Evolutionary conservation across 192 early-diverging fungal genomes (phyloP).

Genomic region (Lunasporangiospora selenospora): DNA sequence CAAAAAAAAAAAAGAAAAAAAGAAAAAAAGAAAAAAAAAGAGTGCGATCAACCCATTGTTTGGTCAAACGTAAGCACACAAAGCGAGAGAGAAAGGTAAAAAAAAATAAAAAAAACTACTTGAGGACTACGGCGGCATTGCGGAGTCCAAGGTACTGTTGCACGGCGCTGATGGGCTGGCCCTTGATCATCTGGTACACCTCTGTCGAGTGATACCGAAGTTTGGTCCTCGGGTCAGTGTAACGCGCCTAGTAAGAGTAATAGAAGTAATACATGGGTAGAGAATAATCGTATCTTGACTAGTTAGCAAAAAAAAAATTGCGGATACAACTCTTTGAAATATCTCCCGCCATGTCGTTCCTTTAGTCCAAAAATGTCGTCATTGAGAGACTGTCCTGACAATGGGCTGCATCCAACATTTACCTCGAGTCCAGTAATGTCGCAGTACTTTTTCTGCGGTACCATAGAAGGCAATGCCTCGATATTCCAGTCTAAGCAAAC

Average conservation of each 20-base stretch:
- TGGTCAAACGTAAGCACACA: too few species aligned
- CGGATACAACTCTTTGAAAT: too few species aligned
- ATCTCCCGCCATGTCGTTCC: too few species aligned
- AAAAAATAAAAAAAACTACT: conserved; percentile 27
- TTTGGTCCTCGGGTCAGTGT: conserved; percentile 89
- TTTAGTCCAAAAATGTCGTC: too few species aligned
- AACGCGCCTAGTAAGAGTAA: conserved; percentile 57
- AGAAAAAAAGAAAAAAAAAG: background rate
- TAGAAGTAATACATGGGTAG: too few species aligned
- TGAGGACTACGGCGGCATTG: conserved; percentile 80
- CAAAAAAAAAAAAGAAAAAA: background rate
- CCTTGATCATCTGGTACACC: conserved; percentile 78
- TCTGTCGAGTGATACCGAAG: conserved; percentile 84
- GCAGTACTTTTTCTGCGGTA: conserved; percentile 90
- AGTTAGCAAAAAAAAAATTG: too few species aligned
- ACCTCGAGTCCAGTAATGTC: conserved; percentile 89
- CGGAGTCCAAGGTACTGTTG: conserved; percentile 82
- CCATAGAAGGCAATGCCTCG: conserved; percentile 83
- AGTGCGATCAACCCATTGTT: background rate
- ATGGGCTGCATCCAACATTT: too few species aligned
- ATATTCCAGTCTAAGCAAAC: conserved; percentile 72
- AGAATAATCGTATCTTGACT: too few species aligned
- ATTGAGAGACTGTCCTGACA: too few species aligned
- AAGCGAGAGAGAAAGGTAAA: background rate
- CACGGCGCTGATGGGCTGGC: conserved; percentile 75